Evolutionary conservation across 176 grass and related monocot genomes (phyloP).

Genomic region (Hsuehochloa calcarea): DNA sequence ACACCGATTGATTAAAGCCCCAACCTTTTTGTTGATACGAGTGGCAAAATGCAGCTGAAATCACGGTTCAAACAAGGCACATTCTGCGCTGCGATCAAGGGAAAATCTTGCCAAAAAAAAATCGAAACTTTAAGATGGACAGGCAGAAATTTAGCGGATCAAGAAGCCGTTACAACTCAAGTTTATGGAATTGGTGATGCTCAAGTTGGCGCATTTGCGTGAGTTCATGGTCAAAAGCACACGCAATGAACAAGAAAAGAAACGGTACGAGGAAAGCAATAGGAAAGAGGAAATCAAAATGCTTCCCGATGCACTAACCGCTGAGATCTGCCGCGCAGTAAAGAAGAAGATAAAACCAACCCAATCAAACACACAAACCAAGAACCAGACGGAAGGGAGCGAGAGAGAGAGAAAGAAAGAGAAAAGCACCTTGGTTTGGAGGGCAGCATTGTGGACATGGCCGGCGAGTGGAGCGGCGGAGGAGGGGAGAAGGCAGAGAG

Average conservation of each 20-base stretch:
- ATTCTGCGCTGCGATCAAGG: background rate
- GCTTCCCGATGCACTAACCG: background rate
- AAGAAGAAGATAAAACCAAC: background rate
- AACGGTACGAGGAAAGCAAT: background rate
- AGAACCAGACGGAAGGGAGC: background rate
- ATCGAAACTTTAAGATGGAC: background rate
- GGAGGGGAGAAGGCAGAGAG: background rate
- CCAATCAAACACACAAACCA: background rate
- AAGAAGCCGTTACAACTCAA: background rate
- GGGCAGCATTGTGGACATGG: constrained; percentile 55
- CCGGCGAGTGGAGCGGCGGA: background rate
- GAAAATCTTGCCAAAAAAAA: background rate
- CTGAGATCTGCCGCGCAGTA: constrained; percentile 2
- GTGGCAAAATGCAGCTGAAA: background rate
- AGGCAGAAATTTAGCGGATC: background rate
- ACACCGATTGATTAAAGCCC: constrained; percentile 2
- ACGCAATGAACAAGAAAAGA: background rate
- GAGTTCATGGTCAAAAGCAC: background rate
- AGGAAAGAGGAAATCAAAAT: background rate
- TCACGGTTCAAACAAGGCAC: background rate
- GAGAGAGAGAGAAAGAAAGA: background rate
- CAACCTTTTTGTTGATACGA: background rate
- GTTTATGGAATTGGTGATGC: background rate
- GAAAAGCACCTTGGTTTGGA: constrained; percentile 52
- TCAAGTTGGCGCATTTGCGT: background rate